Evolutionary conservation across 2,329 filamentous ascomycete species (phyloP).

Genomic region (Arthrobotrys megalospora): DNA sequence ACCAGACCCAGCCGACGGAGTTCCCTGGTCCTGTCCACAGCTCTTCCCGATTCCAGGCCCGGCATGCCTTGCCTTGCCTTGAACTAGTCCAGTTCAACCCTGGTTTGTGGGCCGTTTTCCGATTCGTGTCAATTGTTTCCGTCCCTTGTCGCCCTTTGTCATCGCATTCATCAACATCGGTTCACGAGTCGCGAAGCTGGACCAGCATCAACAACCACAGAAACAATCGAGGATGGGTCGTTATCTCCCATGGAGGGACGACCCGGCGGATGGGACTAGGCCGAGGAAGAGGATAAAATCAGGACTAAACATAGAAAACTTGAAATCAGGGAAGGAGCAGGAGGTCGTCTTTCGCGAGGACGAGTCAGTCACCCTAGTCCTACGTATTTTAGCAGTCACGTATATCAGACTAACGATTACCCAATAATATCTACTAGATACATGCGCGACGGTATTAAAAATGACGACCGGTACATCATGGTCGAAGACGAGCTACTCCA

Average conservation of each 20-base stretch:
- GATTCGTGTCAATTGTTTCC: conserved; percentile 22
- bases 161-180: conserved; percentile 17
- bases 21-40: conserved; percentile 11
- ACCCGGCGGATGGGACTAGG: conserved; percentile 27
- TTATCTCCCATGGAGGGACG: conserved; percentile 57
- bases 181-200: conserved; percentile 31
- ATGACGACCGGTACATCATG: conserved; percentile 82
- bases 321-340: not conserved
- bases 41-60: conserved; percentile 12
- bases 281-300: conserved; percentile 40
- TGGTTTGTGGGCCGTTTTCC: conserved; percentile 36
- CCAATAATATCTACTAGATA: conserved; percentile 31
- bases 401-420: conserved; percentile 12
- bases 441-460: conserved; percentile 50
- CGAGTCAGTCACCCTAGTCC: conserved; percentile 28
- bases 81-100: conserved; percentile 22
- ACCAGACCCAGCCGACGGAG: too few species aligned
- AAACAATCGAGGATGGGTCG: conserved; percentile 40
- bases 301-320: conserved; percentile 4
- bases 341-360: conserved; percentile 39
- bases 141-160: not conserved
- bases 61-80: conserved; percentile 27
- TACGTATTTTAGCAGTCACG: too few species aligned
- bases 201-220: conserved; percentile 20
- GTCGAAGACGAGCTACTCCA: conserved; percentile 85